Evolutionary conservation across 1,139 yeast species (phyloP).

Genomic region (Hansenula anomala): DNA sequence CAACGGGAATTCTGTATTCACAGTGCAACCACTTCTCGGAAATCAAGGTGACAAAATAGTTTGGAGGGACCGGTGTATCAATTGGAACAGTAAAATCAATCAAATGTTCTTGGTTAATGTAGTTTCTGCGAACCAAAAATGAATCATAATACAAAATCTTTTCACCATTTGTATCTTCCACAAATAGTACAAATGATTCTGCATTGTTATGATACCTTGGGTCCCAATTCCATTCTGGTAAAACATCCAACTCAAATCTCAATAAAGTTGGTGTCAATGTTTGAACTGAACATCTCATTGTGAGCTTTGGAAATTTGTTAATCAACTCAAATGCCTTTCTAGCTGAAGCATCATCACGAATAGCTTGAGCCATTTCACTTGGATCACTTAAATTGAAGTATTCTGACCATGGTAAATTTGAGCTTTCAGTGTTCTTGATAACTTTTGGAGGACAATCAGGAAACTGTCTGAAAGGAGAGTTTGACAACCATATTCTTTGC

Average conservation of each 20-base stretch:
- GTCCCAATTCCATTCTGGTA: constrained; percentile 81
- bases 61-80: constrained; percentile 58
- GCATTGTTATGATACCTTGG: constrained; percentile 51
- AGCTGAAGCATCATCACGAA: constrained; percentile 68
- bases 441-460: constrained; percentile 62
- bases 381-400: constrained; percentile 64
- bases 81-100: constrained; percentile 65
- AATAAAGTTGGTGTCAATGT: constrained; percentile 72
- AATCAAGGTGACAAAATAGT: constrained; percentile 63
- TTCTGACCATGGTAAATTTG: constrained; percentile 78
- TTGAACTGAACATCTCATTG: constrained; percentile 56
- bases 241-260: constrained; percentile 59
- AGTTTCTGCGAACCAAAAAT: constrained; percentile 45
- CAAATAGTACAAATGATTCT: constrained; percentile 64
- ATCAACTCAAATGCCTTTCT: constrained; percentile 56
- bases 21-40: constrained; percentile 88
- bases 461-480: constrained; percentile 85
- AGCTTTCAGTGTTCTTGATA: constrained; percentile 69
- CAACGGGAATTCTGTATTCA: constrained; percentile 57
- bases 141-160: constrained; percentile 55
- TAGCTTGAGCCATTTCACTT: constrained; percentile 76
- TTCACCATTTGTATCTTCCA: constrained; percentile 86
- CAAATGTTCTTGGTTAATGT: constrained; percentile 48
- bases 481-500: constrained; percentile 76
- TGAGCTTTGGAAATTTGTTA: constrained; percentile 66